These are phyloP conservation scores for Ormosia emarginata DNA, from an alignment of 306 rosid species.

Conservation along the genomic window DNA sequence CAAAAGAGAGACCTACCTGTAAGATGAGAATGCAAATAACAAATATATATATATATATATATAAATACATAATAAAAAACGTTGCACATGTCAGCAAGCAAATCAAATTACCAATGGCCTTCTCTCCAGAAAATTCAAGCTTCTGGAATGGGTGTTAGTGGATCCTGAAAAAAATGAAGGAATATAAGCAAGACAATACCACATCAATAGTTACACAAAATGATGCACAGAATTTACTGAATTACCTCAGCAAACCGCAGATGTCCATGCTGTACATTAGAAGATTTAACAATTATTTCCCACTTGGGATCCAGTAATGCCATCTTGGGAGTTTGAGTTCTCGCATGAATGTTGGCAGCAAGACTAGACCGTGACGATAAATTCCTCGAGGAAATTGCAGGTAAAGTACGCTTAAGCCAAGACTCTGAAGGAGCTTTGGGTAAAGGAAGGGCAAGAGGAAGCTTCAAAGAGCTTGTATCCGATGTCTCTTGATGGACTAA, in stretches of 20 bases:
- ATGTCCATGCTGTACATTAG: slow-evolving; percentile 41
- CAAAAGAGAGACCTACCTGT: slow-evolving; percentile 17
- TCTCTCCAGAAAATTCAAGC: slow-evolving; percentile 35
- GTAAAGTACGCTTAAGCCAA: slow-evolving; percentile 82
- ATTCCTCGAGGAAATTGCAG: slow-evolving; percentile 54
- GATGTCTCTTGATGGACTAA: slow-evolving; percentile 22
- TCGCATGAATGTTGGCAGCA: slow-evolving; percentile 21
- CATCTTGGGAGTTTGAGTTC: slow-evolving; percentile 24
- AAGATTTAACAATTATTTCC: slow-evolving; percentile 58
- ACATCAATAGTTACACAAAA: slow-evolving; percentile 4
- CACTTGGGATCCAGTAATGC: slow-evolving; percentile 49
- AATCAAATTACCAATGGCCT: slow-evolving; percentile 9
- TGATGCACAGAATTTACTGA: slow-evolving; percentile 13
- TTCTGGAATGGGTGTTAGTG: slow-evolving; percentile 74
- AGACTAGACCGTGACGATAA: slow-evolving; percentile 34
- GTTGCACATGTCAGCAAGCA: slow-evolving; percentile 14
- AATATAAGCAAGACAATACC: slow-evolving; percentile 12
- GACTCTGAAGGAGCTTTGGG: slow-evolving; percentile 95
- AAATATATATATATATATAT: neutral
- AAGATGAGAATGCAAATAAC: neutral
- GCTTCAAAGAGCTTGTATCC: slow-evolving; percentile 15
- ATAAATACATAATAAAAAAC: neutral
- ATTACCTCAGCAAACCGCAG: slow-evolving; percentile 64
- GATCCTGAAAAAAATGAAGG: slow-evolving; percentile 48
- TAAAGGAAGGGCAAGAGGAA: slow-evolving; percentile 59